phyloP scores from a whole-genome alignment of 2,329 filamentous ascomycete genomes.

The Tolypocladium ovalisporum region DNA sequence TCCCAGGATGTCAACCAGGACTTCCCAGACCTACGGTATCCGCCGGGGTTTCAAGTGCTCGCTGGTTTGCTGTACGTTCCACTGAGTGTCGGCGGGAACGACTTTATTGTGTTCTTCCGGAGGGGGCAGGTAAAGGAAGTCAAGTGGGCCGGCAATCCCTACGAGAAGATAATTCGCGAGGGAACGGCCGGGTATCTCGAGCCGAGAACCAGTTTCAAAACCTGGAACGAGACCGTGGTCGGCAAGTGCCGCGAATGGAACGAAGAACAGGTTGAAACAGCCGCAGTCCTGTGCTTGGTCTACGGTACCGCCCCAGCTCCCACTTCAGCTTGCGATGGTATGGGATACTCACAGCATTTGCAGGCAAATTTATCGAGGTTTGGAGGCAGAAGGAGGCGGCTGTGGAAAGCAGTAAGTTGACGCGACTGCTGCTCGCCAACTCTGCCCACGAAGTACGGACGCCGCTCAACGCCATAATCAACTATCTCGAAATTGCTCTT shows the following conservation, averaged over 20 bases:
- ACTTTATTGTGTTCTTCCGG: conserved; percentile 91
- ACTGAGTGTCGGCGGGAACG: conserved; percentile 60
- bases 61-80: conserved; percentile 76
- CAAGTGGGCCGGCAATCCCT: conserved; percentile 80
- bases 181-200: conserved; percentile 67
- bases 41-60: conserved; percentile 67
- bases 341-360: conserved; percentile 1
- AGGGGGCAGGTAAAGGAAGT: conserved; percentile 64
- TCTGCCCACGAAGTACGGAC: conserved; percentile 88
- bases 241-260: conserved; percentile 82
- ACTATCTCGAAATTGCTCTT: conserved; percentile 83
- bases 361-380: conserved; percentile 73
- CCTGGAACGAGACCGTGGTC: conserved; percentile 70
- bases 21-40: conserved; percentile 71
- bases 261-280: conserved; percentile 81
- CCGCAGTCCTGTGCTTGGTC: conserved; percentile 75
- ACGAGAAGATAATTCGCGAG: conserved; percentile 64
- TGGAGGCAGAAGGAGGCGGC: conserved; percentile 86
- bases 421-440: conserved; percentile 68
- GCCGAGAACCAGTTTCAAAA: conserved; percentile 68
- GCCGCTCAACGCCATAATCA: conserved; percentile 86
- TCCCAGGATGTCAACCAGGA: conserved; percentile 67
- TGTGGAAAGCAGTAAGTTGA: conserved; percentile 71
- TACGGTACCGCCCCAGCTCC: conserved; percentile 49
- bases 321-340: not conserved